Evolutionary conservation across 129 eudicot genomes (phyloP), one percentile per base, ranked within the genome.

Genomic region (Solidago caesia): DNA sequence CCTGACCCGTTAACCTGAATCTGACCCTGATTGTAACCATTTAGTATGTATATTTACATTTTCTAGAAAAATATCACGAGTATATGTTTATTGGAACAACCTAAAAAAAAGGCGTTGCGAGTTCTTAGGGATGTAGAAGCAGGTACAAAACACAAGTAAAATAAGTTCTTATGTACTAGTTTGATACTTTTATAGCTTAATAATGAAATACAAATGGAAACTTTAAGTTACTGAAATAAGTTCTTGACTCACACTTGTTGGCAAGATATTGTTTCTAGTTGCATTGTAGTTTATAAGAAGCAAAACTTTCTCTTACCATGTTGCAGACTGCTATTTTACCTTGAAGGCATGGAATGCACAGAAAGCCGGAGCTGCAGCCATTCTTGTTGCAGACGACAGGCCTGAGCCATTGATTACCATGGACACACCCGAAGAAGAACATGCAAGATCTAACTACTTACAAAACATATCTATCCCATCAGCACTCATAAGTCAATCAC

Each of bases 311-410:
- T 42, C 16, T 53, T 15, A 71, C 65, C 15, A 11, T 80, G 47
- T 82, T 48, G 65, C 89, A 93, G 98, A 90, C 41, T 93, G 98
- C 72, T 93, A 76, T 75, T 93, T 93, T 62, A 93, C 97, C 2
- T 65, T 90, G 48, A 93, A 93, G 89, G 98, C 98, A 58, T 93
- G 98, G 98, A 86, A 88, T 61, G 96, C 98, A 14, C 98, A 93
- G 57, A 93, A 80, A 61, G 92, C 86, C 43, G 98, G 98, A 51
- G 98, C 96, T 39, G 97, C 97, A 5, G 98, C 98, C 33, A 75
- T 93, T 79, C 96, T 93, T 26, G 98, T 93, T 33, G 91, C 95
- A 10, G 98, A 93, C 48, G 92, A 93, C 75, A 73, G 91, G 72
- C 64, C 75, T 4, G 98, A 90, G 79, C 96, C 96, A 52, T 83